Conservation (phyloP, 495 filamentous ascomycete genomes). For the Gamarada debralockiae region DNA sequence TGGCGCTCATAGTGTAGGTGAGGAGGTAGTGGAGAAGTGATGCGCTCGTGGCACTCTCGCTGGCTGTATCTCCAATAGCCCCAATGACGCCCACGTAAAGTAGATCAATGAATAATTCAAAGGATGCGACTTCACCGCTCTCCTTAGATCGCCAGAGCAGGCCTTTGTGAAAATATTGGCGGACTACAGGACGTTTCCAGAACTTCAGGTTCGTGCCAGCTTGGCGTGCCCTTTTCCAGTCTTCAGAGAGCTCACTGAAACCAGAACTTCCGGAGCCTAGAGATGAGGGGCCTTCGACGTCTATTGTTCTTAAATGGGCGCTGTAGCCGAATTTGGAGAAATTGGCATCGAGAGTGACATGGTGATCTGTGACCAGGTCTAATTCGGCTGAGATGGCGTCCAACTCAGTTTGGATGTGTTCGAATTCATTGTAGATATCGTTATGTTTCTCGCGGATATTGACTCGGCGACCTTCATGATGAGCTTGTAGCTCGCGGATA, state of each 20-base stretch:
- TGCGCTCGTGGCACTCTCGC: slow-evolving; percentile 39
- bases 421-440: slow-evolving; percentile 41
- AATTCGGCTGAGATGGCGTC: slow-evolving; percentile 41
- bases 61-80: slow-evolving; percentile 46
- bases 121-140: slow-evolving; percentile 44
- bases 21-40: slow-evolving; percentile 43
- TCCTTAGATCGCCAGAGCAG: slow-evolving; percentile 48
- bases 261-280: no score
- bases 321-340: slow-evolving; percentile 53
- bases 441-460: no score
- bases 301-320: slow-evolving; percentile 34
- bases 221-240: no score
- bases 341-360: slow-evolving; percentile 44
- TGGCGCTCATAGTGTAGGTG: slow-evolving; percentile 49
- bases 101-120: slow-evolving; percentile 49
- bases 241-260: no score
- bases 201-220: slow-evolving; percentile 26
- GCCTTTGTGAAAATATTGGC: slow-evolving; percentile 55
- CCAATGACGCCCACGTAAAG: slow-evolving; percentile 41
- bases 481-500: no score
- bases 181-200: slow-evolving; percentile 44
- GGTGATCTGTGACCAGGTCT: slow-evolving; percentile 40
- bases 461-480: no score
- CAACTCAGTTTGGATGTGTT: slow-evolving; percentile 39
- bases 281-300: slow-evolving; percentile 18